phyloP scores from a whole-genome alignment of 805 yeast species.

The Schwanniomyces yamadae region DNA sequence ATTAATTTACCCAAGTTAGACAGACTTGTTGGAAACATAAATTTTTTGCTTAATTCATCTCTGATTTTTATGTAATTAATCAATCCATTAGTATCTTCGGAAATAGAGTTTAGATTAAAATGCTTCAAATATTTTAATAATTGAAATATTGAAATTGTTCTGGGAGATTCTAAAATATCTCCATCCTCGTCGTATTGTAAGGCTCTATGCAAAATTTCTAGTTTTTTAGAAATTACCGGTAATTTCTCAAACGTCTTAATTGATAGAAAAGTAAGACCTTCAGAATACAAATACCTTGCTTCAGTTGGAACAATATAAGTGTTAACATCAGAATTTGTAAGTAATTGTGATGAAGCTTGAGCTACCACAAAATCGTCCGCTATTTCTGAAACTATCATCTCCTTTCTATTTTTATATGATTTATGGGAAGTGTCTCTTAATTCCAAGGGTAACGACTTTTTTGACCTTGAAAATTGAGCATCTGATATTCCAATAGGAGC shows the following conservation, averaged over 20 bases:
- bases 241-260: constrained; percentile 39
- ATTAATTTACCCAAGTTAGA: constrained; percentile 12
- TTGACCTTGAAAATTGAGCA: constrained; percentile 24
- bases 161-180: constrained; percentile 27
- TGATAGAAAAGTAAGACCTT: constrained; percentile 37
- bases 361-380: constrained; percentile 30
- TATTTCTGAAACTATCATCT: constrained; percentile 9
- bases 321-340: constrained; percentile 32
- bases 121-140: constrained; percentile 20
- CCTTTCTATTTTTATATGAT: constrained; percentile 4
- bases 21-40: not conserved
- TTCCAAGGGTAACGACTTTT: constrained; percentile 18
- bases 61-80: constrained; percentile 1
- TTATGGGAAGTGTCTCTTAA: constrained; percentile 2
- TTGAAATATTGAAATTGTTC: constrained; percentile 36
- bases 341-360: constrained; percentile 33
- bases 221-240: constrained; percentile 37
- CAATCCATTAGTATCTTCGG: not conserved
- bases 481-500: constrained; percentile 42
- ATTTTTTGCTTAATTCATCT: not conserved
- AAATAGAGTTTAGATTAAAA: constrained; percentile 1
- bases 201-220: constrained; percentile 46
- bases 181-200: constrained; percentile 41
- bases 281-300: constrained; percentile 35
- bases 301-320: constrained; percentile 35